Conservation (phyloP, 2,329 filamentous ascomycete genomes). For the Fusarium sp. region DNA sequence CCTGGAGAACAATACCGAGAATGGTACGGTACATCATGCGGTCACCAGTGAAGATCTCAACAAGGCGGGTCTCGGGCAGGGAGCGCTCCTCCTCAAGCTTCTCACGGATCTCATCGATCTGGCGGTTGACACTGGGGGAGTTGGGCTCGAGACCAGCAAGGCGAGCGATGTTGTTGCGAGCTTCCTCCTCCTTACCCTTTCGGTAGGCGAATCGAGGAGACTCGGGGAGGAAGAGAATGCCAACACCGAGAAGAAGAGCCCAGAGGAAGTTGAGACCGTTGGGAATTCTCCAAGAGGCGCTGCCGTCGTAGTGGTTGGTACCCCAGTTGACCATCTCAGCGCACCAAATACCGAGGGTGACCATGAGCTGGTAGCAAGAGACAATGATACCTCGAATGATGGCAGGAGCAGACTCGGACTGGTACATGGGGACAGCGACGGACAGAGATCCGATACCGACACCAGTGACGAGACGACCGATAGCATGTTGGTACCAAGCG, state of each 20-base stretch:
- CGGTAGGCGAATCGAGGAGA: conserved; percentile 64
- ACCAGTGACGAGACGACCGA: conserved; percentile 74
- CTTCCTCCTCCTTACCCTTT: conserved; percentile 59
- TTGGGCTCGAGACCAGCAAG: conserved; percentile 57
- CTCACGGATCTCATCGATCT: conserved; percentile 63
- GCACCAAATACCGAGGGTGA: conserved; percentile 74
- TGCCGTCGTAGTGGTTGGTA: conserved; percentile 59
- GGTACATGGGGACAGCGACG: conserved; percentile 75
- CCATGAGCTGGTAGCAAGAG: conserved; percentile 74
- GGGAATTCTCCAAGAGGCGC: conserved; percentile 71
- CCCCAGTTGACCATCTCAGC: conserved; percentile 71
- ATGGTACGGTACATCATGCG: conserved; percentile 73
- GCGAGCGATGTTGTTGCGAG: conserved; percentile 59
- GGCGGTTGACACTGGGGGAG: conserved; percentile 55
- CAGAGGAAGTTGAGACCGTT: conserved; percentile 66
- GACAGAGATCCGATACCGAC: conserved; percentile 73
- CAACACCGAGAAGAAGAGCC: conserved; percentile 62
- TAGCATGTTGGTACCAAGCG: conserved; percentile 72
- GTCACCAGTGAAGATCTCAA: conserved; percentile 74
- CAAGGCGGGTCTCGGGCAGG: conserved; percentile 59
- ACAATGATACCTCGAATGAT: conserved; percentile 73
- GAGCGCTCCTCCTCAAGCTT: conserved; percentile 60
- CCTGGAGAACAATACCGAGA: conserved; percentile 71
- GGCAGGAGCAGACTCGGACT: conserved; percentile 72
- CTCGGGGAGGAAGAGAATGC: conserved; percentile 66